Base-by-base conservation (phyloP, 1,284 basidiomycete genomes). In the Inonotus hispidus region DNA sequence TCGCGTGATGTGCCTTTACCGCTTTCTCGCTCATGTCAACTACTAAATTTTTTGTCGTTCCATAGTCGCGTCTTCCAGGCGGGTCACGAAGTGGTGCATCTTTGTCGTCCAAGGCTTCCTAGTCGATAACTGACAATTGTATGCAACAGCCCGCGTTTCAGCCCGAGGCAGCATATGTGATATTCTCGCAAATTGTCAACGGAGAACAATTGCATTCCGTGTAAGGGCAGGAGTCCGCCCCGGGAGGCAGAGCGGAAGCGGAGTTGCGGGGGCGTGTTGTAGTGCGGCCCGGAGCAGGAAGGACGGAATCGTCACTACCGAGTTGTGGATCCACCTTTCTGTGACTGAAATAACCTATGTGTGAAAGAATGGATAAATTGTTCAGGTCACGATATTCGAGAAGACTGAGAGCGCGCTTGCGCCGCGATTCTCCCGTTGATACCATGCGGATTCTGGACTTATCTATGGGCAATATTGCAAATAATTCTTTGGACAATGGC, bases 41-140 rank as follows among this genome's bases (percentile, higher is more conserved):
- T 43, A 3, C 41, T 43, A 7, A 43, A 16, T 7, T n/a, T 5
- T 43, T 7, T n/a, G n/a, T n/a, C n/a, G n/a, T n/a, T 2, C 41
- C 16, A 5, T 52, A 83, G 82, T 59, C 74, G 82, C 8, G 79
- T 85, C 0, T 84, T 74, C 68, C 75, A 69, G 62, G 72, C 83
- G 8, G 83, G 84, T 8, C 84, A 86, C 65, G 78, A 82, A 77
- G 78, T 85, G 64, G 83, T 84, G 58, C 68, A 81, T 76, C 35
- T 53, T 29, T 35, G 41, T 54, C 35, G 3, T 46, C 29, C 6
- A 59, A n/a, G 35, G 13, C 52, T 54, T 47, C 8, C 19, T 37
- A 3, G 1, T 43, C 25, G 2, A n/a, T 2, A 16, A 27, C 39
- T 27, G 10, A 13, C 27, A 25, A 32, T 66, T 59, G 69, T 8